A percentile compares a stretch with the other conserved stretches of the same genome.
Evolutionary conservation across 2,329 filamentous ascomycete species (phyloP).

Genomic region (Trichoderma harzianum): DNA sequence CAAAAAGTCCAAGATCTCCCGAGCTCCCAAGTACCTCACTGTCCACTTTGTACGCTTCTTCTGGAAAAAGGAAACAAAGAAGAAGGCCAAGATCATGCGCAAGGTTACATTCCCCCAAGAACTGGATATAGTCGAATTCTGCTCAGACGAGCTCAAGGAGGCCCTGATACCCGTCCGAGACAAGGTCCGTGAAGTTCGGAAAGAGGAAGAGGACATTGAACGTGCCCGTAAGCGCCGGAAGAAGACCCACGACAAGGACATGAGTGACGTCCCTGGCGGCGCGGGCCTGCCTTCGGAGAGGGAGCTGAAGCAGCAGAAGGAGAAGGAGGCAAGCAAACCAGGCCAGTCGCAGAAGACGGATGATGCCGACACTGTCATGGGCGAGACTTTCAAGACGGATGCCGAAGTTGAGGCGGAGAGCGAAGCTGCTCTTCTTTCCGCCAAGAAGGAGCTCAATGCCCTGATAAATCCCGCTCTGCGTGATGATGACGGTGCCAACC

Average conservation of each 20-base stretch:
- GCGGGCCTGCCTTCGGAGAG: constrained; percentile 50
- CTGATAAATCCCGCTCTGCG: constrained; percentile 73
- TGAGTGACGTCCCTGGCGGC: constrained; percentile 44
- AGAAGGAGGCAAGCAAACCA: constrained; percentile 34
- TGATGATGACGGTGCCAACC: constrained; percentile 79
- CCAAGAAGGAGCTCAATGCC: constrained; percentile 83
- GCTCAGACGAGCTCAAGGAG: constrained; percentile 81
- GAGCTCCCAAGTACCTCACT: constrained; percentile 90
- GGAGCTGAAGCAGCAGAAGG: constrained; percentile 47
- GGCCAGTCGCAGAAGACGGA: constrained; percentile 27
- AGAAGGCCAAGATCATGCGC: constrained; percentile 99
- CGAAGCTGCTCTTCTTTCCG: constrained; percentile 66
- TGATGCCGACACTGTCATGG: constrained; percentile 72
- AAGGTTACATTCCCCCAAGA: constrained; percentile 96
- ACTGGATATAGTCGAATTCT: constrained; percentile 91
- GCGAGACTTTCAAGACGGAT: constrained; percentile 83
- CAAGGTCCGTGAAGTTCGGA: constrained; percentile 90
- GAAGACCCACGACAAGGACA: constrained; percentile 50
- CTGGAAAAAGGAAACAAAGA: constrained; percentile 92
- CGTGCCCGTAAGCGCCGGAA: constrained; percentile 90
- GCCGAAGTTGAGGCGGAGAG: constrained; percentile 87
- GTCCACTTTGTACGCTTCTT: constrained; percentile 98
- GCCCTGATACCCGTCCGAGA: constrained; percentile 88
- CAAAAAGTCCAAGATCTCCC: constrained; percentile 84
- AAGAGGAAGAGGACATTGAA: constrained; percentile 92